Evolutionary conservation across 164 flowering plant genomes (phyloP).

Genomic region (Nelumbo lutea): DNA sequence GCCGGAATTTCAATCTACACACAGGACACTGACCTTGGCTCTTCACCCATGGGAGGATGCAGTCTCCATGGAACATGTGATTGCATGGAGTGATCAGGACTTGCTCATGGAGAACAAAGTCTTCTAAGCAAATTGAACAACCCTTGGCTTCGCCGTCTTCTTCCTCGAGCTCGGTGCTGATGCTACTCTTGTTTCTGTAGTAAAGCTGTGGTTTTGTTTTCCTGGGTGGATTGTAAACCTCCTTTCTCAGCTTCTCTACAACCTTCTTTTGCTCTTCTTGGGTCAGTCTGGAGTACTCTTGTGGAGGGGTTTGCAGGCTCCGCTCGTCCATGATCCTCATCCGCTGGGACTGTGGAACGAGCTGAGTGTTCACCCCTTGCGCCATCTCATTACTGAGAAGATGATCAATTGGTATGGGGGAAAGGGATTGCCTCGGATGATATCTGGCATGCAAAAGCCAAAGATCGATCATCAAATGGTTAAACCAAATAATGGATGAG

Average conservation of each 20-base stretch:
- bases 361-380: slow-evolving; percentile 15
- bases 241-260: slow-evolving; percentile 40
- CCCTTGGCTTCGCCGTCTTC: slow-evolving; percentile 42
- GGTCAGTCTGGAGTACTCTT: slow-evolving; percentile 24
- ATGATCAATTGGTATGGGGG: slow-evolving; percentile 11
- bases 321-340: slow-evolving; percentile 13
- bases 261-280: slow-evolving; percentile 34
- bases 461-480: no score
- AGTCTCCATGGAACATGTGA: slow-evolving; percentile 86
- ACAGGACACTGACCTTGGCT: slow-evolving; percentile 72
- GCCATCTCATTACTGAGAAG: slow-evolving; percentile 6
- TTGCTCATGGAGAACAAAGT: slow-evolving; percentile 48
- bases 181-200: slow-evolving; percentile 27
- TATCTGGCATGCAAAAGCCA: no score
- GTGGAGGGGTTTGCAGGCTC: slow-evolving; percentile 9
- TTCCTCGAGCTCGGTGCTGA: slow-evolving; percentile 13
- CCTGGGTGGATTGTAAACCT: slow-evolving; percentile 39
- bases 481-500: no score
- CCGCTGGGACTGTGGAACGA: slow-evolving; percentile 17
- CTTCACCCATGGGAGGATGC: slow-evolving; percentile 75
- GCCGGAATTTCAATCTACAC: slow-evolving; percentile 44
- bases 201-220: slow-evolving; percentile 27
- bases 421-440: slow-evolving; percentile 19
- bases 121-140: slow-evolving; percentile 85
- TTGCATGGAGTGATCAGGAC: slow-evolving; percentile 76